phyloP scores from a whole-genome alignment of 208 protist genomes.

The Zelonia costaricensis region DNA sequence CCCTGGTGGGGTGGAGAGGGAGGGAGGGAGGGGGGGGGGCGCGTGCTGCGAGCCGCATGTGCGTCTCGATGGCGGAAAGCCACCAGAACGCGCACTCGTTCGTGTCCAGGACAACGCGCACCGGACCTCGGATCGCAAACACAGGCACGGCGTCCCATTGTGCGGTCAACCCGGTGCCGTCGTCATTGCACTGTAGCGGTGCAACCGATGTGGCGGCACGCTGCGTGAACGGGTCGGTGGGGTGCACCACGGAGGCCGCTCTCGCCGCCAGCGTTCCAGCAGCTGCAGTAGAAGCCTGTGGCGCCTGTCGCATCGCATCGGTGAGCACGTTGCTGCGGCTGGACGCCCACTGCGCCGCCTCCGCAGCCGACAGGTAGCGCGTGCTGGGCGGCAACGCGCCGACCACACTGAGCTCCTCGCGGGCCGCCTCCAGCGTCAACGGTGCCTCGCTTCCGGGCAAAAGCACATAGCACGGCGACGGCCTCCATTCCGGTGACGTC shows the following conservation, averaged over 20 bases:
- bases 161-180: neutral
- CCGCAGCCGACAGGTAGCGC: conserved; percentile 17
- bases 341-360: conserved; percentile 6
- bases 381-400: conserved; percentile 17
- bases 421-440: conserved; percentile 14
- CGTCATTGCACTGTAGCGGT: too few relatives aligned
- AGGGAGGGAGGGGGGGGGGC: neutral
- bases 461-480: conserved; percentile 10
- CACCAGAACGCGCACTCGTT: conserved; percentile 69
- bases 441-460: conserved; percentile 21
- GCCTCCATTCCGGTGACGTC: neutral
- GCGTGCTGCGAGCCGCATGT: conserved; percentile 34
- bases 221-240: too few relatives aligned
- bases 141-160: neutral
- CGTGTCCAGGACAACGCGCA: conserved; percentile 37
- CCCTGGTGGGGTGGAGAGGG: neutral
- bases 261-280: too few relatives aligned
- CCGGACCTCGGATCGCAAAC: conserved; percentile 40
- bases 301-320: neutral
- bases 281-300: neutral
- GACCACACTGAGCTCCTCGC: conserved; percentile 13
- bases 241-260: too few relatives aligned
- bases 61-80: conserved; percentile 50
- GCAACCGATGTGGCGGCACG: too few relatives aligned
- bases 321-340: neutral